Base-by-base conservation (phyloP, 164 flowering plant genomes). In the Vitis riparia region DNA sequence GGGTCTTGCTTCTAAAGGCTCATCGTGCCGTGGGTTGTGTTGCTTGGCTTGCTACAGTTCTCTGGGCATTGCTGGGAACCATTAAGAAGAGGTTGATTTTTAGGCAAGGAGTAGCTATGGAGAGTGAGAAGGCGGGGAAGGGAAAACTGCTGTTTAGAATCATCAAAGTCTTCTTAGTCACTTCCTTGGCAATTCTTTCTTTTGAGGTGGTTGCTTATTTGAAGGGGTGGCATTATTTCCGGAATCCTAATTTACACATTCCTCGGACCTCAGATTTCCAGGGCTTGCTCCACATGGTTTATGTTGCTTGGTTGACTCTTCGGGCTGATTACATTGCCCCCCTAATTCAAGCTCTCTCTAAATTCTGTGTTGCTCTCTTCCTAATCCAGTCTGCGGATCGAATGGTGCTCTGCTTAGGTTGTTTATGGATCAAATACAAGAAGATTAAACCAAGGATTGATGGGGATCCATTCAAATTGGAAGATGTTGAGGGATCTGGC, bases 1-100 rank as follows among this genome's bases (percentile, higher is more conserved):
- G 96, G 96, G 96, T 91, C 59, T 70, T 90, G 77, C 89, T 90
- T 59, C 90, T 91, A 52, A 84, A 82, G 71, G 96, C 96, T 62
- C 86, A 91, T 62, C 74, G 85, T 14, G 96, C 96, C 1, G 93
- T 84, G 37, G 91, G 96, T 32, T 88, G 90, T 69, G 68, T 87
- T 1, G 71, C 91, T 53, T 91, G 91, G 91, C 71, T 87, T 11
- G 91, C 83, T 6, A 72, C 88, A 1, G 55, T 84, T 19, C 73
- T 89, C 53, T 88, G 93, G 93, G 77, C 89, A 27, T 70, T 89
- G 76, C 90, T 89, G 15, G 90, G 90, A 3, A 68, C 90, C 53
- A 74, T 89, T 7, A 85, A 89, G 73, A 84, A 79, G 67, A 78
- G 96, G 73, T 69, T 91, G 70, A 70, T 87, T 72, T 82, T 82